Base-by-base conservation (phyloP, 306 rosid species). In the Casuarina equisetifolia region DNA sequence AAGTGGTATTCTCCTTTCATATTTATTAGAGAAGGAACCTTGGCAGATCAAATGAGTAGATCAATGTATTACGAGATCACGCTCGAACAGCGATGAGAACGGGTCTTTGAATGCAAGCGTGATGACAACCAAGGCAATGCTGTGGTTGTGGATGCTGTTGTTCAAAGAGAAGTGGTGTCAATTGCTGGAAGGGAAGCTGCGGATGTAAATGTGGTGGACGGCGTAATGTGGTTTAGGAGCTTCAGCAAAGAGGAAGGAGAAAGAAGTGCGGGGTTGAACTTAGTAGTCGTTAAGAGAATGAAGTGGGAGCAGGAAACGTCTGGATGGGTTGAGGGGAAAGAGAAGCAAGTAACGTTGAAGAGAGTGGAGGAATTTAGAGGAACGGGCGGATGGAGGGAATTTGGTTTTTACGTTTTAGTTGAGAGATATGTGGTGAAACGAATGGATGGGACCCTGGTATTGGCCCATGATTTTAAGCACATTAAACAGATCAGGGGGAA, bases 1-100 rank as follows among this genome's bases (percentile, higher is more conserved):
- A 91, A 85, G 73, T 91, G 97, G 97, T 85, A 93, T 42, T 74
- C 86, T 62, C 98, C 96, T 77, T 85, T 91, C 42, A 76, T 88
- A 81, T 91, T 91, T 63, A 35, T 93, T 54, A 85, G 78, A 82
- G 98, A 89, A 72, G 84, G 91, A 69, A 84, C 85, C 64, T 40
- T 86, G 77, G 86, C 69, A 66, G 82, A 85, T 70, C 89, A 88
- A 59, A 78, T 85, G 84, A 80, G 78, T 11, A 79, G 64, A 3
- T 75, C 90, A 8, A 79, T 82, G 86, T 91, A 85, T 62, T 88
- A 93, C 74, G 86, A 89, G 81, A 78, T 90, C 86, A 91, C 90
- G 38, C 86, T 93, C 1, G 89, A 93, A 82, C 91, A 89, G 49
- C 84, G 81, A n/a, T 93, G 94, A 93, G 91, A 89, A 16, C 75